Conservation (phyloP, 345 rosid genomes). For the Draba incana region DNA sequence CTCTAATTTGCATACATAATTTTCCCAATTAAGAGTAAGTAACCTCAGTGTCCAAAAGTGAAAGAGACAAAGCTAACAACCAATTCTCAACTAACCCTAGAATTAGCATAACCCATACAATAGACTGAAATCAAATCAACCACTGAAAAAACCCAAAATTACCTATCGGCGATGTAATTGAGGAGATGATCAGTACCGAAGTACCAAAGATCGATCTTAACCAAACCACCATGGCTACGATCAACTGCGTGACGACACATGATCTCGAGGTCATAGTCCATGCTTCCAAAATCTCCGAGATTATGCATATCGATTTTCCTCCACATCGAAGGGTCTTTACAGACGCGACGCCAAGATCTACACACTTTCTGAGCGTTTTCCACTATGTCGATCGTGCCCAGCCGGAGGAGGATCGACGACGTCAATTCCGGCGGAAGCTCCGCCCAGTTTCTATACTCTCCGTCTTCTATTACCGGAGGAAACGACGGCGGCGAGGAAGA, state of each 20-base stretch:
- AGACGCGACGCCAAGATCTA: constrained; percentile 53
- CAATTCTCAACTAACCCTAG: not conserved
- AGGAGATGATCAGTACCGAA: constrained; percentile 55
- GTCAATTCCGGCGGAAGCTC: constrained; percentile 57
- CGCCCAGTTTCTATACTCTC: constrained; percentile 45
- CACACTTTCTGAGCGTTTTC: constrained; percentile 56
- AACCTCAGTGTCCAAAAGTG: not conserved
- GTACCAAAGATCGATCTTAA: constrained; percentile 46
- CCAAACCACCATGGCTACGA: constrained; percentile 54
- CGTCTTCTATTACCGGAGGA: not conserved
- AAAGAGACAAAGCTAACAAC: not conserved
- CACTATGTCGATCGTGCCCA: constrained; percentile 50
- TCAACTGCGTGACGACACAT: constrained; percentile 59
- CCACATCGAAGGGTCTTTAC: constrained; percentile 59
- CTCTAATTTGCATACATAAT: not conserved
- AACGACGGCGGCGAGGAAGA: not conserved
- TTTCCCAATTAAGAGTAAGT: not conserved
- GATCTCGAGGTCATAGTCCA: constrained; percentile 18
- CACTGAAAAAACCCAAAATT: not conserved
- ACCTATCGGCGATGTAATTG: constrained; percentile 51
- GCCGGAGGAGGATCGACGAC: constrained; percentile 47
- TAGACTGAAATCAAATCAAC: not conserved
- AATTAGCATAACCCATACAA: not conserved
- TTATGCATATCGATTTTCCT: constrained; percentile 48
- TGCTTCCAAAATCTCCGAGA: not conserved